Base-by-base conservation (phyloP, 2,329 filamentous ascomycete genomes). In the Diplodia seriata region DNA sequence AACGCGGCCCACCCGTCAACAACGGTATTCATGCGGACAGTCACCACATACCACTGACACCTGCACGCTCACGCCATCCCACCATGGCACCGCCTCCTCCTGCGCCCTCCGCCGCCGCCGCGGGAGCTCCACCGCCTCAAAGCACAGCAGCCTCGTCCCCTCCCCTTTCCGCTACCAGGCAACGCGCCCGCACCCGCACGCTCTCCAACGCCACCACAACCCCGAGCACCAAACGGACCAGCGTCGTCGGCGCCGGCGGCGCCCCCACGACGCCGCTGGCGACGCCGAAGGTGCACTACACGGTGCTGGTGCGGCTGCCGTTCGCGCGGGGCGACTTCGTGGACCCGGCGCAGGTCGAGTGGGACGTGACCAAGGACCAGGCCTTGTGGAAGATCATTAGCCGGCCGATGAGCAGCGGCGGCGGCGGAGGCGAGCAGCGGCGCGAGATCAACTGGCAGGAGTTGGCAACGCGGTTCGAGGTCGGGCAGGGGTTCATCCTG, bases 381-480 rank as follows among this genome's bases (percentile, higher is more conserved):
- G 89, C 89, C 11, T 81, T 99, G 18, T 99, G 95, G 95, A 92
- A 92, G 78, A 88, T 97, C 63, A 86, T 98, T 6, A 97, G 93
- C 0, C 90, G 90, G 70, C 64, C 64, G 38, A 67, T 57, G 64
- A 51, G 47, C 29, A 53, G 64, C 20, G 53, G 36, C 12, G 64
- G 64, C 15, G 53, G 36, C 12, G 56, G 36, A 18, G 47, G 26
- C 15, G 29, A 49, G 23, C 26, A 49, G 23, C 26, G 43, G 49
- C 29, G 55, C n/a, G 64, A 67, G 53, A 67, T 67, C 53, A 55
- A 67, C 43, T 67, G 66, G 66, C 38, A 64, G 50, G 66, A 68
- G 38, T 40, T 68, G 75, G 92, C 92, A 56, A 84, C 86, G 64
- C 85, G 87, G 55, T 97, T 97, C 79, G 87, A 94, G 70, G 94